phyloP scores from a whole-genome alignment of 495 filamentous ascomycete genomes.

The Chaetomium fimeti region DNA sequence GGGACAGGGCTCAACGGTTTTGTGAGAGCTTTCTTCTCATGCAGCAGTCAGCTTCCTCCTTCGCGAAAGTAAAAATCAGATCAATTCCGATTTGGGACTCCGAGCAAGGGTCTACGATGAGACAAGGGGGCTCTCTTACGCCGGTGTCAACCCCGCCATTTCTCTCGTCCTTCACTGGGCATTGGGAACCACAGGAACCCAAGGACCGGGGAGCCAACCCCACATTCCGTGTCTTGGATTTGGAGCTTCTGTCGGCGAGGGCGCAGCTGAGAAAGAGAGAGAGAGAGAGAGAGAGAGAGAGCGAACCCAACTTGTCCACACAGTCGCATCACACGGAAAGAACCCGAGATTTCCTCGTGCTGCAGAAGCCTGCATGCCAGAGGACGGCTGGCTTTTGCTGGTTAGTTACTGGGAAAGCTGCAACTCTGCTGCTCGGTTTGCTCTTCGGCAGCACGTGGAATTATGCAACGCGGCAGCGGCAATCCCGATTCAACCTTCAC shows the following conservation, averaged over 20 bases:
- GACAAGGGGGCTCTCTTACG: background rate
- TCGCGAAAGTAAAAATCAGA: slow-evolving; percentile 8
- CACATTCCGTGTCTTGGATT: slow-evolving; percentile 23
- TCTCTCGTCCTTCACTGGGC: background rate
- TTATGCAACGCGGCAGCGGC: slow-evolving; percentile 7
- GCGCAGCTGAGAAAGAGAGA: slow-evolving; percentile 4
- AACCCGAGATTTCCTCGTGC: slow-evolving; percentile 14
- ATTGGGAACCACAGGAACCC: slow-evolving; percentile 9
- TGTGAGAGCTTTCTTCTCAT: background rate
- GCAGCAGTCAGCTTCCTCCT: slow-evolving; percentile 15
- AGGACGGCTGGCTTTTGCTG: background rate
- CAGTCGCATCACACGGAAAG: slow-evolving; percentile 11
- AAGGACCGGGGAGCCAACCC: slow-evolving; percentile 17
- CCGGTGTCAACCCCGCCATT: slow-evolving; percentile 18
- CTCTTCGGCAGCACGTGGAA: background rate
- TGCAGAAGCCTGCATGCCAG: background rate
- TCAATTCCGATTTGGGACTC: slow-evolving; percentile 14
- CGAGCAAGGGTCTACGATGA: slow-evolving; percentile 10
- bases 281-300: no score
- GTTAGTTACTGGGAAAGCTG: background rate
- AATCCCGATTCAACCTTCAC: background rate
- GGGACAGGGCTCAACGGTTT: slow-evolving; percentile 3
- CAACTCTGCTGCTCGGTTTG: background rate
- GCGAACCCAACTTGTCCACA: background rate
- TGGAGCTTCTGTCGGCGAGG: slow-evolving; percentile 10